phyloP scores from a whole-genome alignment of 2,329 filamentous ascomycete species.

The Lecanosticta acicola region DNA sequence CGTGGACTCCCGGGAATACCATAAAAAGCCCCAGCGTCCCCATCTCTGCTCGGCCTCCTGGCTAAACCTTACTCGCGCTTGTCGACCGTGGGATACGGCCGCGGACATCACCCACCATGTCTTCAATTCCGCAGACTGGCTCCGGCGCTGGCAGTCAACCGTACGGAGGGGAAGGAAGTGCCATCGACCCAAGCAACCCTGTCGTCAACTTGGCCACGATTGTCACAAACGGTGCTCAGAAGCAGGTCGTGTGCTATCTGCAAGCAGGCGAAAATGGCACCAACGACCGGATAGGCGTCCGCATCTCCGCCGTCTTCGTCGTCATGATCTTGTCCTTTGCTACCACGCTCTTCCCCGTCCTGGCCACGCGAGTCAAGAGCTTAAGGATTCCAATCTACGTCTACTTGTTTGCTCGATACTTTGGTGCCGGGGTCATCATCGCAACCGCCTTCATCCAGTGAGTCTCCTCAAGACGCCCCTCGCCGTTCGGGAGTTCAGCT shows the following conservation, averaged over 20 bases:
- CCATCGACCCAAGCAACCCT: conserved; percentile 4
- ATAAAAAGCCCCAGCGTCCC: no score
- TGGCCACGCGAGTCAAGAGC: conserved; percentile 36
- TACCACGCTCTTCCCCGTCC: conserved; percentile 44
- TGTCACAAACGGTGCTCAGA: conserved; percentile 7
- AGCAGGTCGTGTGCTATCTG: conserved; percentile 19
- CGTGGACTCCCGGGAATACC: background rate
- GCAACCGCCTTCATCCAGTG: conserved; percentile 45
- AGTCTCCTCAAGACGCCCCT: conserved; percentile 7
- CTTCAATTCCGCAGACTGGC: conserved; percentile 1
- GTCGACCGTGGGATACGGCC: no score
- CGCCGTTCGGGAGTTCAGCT: background rate
- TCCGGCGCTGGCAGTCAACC: conserved; percentile 3
- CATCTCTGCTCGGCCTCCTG: no score
- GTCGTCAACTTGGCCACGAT: conserved; percentile 18
- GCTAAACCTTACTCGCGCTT: no score
- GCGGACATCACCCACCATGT: conserved; percentile 8
- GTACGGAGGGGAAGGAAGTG: conserved; percentile 1
- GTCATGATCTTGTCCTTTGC: conserved; percentile 39
- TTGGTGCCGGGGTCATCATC: conserved; percentile 44
- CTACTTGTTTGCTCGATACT: conserved; percentile 46
- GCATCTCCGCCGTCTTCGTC: conserved; percentile 43
- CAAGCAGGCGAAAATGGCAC: conserved; percentile 44
- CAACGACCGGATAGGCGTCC: conserved; percentile 44
- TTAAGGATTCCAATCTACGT: conserved; percentile 39